These are phyloP conservation scores for Cinnamomum chago DNA, from an alignment of 164 flowering plant genomes.

Conservation along the genomic window DNA sequence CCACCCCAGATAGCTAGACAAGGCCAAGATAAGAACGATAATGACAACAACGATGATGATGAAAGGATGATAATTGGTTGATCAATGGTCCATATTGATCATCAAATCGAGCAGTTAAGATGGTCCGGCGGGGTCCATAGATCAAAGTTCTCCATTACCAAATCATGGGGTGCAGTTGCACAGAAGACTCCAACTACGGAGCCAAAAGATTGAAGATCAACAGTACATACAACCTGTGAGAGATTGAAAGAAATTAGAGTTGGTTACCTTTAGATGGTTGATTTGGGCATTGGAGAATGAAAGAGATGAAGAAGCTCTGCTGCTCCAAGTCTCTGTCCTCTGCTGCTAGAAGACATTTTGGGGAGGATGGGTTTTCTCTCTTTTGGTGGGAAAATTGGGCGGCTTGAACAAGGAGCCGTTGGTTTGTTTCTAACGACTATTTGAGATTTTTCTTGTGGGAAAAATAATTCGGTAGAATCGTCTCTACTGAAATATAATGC, in stretches of 20 bases:
- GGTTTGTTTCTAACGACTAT: slow-evolving; percentile 9
- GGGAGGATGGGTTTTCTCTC: background rate
- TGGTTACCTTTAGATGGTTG: background rate
- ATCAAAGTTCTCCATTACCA: no score
- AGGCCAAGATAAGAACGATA: no score
- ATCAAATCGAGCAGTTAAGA: no score
- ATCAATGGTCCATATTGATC: no score
- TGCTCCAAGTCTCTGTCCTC: background rate
- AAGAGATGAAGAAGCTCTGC: background rate
- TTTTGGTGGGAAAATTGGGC: slow-evolving; percentile 7
- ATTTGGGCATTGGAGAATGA: background rate
- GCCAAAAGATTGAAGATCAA: no score
- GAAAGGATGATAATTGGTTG: no score
- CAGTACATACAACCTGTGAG: background rate
- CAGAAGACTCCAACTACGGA: no score
- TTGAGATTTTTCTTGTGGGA: background rate
- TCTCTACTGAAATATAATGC: background rate
- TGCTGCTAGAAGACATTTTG: background rate
- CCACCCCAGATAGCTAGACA: no score
- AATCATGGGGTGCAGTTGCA: no score
- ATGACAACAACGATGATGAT: no score
- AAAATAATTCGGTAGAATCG: background rate
- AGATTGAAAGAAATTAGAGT: background rate
- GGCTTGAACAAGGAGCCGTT: slow-evolving; percentile 1
- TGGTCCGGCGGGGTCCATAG: no score